Percentiles rank a stretch among this genome's conserved stretches.
Conservation (phyloP, 164 flowering plant species). For the Aristolochia fimbriata region DNA sequence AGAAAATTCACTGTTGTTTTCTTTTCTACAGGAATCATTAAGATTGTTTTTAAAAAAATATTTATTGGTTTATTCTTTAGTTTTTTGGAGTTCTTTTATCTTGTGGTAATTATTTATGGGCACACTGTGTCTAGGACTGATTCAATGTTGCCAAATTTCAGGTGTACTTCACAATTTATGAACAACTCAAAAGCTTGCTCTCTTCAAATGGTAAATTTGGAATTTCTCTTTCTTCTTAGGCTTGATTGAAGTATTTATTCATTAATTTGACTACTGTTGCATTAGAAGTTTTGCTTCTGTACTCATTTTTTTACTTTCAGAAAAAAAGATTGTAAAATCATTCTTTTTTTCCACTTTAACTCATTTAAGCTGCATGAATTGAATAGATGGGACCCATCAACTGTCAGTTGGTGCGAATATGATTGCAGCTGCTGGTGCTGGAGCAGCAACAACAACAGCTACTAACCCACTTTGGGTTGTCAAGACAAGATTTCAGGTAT, state of each 20-base stretch:
- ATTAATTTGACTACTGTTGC: not conserved
- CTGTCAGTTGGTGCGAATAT: conserved; percentile 83
- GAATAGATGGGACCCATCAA: conserved; percentile 50
- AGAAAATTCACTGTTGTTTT: too few species aligned
- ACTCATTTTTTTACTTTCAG: too few species aligned
- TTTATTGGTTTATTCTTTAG: too few species aligned
- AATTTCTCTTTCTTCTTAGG: not conserved
- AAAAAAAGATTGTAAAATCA: not conserved
- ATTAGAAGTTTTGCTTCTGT: not conserved
- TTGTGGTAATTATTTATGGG: too few species aligned
- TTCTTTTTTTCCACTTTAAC: not conserved
- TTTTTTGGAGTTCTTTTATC: too few species aligned
- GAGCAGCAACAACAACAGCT: conserved; percentile 77
- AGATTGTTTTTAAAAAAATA: too few species aligned
- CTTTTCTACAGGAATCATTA: too few species aligned
- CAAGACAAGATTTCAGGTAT: conserved; percentile 91
- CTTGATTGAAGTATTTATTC: not conserved
- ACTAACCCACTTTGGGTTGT: conserved; percentile 99
- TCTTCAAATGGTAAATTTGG: conserved; percentile 57
- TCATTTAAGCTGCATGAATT: conserved; percentile 3
- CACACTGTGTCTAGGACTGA: not conserved
- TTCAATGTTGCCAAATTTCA: conserved; percentile 21
- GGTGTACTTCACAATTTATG: conserved; percentile 93
- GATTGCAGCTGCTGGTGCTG: conserved; percentile 95
- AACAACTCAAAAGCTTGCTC: conserved; percentile 68